A percentile compares a stretch with the other conserved stretches of the same genome.
These are phyloP conservation scores for Globisporangium recalcitrans DNA, from an alignment of 352 stramenopile species.

Conservation along the genomic window DNA sequence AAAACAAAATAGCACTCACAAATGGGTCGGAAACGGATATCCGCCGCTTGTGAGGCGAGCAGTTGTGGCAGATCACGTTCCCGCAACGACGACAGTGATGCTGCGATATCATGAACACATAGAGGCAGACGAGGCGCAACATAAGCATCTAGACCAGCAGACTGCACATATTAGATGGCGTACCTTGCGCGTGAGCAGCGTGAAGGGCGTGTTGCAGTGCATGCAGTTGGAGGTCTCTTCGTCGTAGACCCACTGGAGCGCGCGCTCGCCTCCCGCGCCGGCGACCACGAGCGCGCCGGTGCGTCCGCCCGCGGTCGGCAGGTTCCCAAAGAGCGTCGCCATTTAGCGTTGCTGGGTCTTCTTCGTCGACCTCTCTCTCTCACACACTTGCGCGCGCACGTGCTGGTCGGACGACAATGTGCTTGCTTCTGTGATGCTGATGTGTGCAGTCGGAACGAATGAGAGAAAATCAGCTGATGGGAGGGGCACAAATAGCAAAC, in stretches of 20 bases:
- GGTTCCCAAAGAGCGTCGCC: conserved; percentile 66
- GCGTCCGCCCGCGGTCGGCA: conserved; percentile 55
- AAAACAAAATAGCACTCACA: conserved; percentile 31
- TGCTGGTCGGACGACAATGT: background rate
- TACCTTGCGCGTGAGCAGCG: conserved; percentile 81
- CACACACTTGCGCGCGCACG: background rate
- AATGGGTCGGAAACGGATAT: conserved; percentile 80
- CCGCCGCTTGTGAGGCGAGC: conserved; percentile 78
- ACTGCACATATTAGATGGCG: no score
- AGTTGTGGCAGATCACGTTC: conserved; percentile 85
- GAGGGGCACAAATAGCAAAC: background rate
- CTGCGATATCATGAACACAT: conserved; percentile 21
- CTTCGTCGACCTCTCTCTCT: background rate
- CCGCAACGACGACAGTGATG: conserved; percentile 80
- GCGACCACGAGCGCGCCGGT: conserved; percentile 33
- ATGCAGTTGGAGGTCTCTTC: conserved; percentile 84
- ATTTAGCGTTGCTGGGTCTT: conserved; percentile 20
- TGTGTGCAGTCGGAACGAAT: background rate
- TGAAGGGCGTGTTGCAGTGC: conserved; percentile 84
- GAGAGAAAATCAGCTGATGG: conserved; percentile 1
- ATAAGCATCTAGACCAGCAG: background rate
- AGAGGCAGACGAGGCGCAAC: background rate
- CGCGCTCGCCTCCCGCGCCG: conserved; percentile 33
- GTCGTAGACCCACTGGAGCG: conserved; percentile 80
- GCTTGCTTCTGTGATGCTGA: background rate